These are phyloP conservation scores for Nannochloris sp. DNA, from an alignment of 139 green algal genomes.

Conservation along the genomic window DNA sequence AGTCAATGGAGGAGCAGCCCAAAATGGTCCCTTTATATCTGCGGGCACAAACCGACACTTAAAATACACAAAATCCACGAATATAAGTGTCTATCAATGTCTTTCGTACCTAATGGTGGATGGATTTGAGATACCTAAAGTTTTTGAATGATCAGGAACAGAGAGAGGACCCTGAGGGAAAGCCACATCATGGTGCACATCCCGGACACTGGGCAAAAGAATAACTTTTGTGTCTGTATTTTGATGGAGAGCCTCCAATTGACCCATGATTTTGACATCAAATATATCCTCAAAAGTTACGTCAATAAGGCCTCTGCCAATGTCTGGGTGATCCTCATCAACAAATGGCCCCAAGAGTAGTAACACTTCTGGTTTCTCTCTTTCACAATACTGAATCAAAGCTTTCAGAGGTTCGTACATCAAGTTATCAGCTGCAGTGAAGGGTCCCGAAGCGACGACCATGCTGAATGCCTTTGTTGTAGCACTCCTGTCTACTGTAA, in stretches of 20 bases:
- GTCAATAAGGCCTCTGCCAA: conserved; percentile 54
- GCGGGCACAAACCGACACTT: conserved; percentile 9
- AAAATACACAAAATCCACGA: too few species aligned
- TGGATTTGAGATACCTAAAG: conserved; percentile 40
- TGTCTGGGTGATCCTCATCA: conserved; percentile 64
- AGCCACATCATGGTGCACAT: conserved; percentile 57
- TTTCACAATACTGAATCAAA: conserved; percentile 52
- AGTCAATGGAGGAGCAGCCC: conserved; percentile 33
- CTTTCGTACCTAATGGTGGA: too few species aligned
- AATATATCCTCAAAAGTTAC: conserved; percentile 69
- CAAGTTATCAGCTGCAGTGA: conserved; percentile 47
- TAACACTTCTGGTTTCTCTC: conserved; percentile 51
- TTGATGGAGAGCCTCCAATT: conserved; percentile 20
- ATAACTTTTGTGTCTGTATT: conserved; percentile 34
- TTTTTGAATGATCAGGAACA: not conserved
- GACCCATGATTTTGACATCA: conserved; percentile 36
- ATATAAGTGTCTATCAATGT: too few species aligned
- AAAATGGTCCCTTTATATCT: conserved; percentile 25
- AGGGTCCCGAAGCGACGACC: conserved; percentile 62
- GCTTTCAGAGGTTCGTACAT: conserved; percentile 58
- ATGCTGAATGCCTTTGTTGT: conserved; percentile 19
- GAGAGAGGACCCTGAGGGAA: conserved; percentile 66
- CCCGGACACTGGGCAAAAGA: conserved; percentile 65
- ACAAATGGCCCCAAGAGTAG: conserved; percentile 88
- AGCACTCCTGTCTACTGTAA: conserved; percentile 6